Conservation (phyloP, 2,329 filamentous ascomycete species). For the Curvularia lunata region DNA sequence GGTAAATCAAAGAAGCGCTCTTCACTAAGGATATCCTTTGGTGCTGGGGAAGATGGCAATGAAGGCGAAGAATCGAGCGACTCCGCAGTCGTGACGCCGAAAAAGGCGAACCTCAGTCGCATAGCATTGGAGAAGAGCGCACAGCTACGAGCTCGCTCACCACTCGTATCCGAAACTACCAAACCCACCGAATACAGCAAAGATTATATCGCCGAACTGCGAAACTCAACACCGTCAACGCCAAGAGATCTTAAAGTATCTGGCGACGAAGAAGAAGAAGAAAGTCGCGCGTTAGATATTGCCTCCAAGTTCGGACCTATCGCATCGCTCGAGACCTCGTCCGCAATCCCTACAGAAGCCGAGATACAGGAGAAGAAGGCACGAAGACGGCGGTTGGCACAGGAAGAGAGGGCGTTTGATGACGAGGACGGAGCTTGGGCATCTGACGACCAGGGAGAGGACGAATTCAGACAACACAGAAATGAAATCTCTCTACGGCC, state of each 20-base stretch:
- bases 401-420: constrained; percentile 67
- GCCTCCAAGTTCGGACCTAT: constrained; percentile 62
- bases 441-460: constrained; percentile 48
- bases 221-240: constrained; percentile 82
- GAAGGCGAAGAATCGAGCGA: constrained; percentile 58
- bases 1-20: constrained; percentile 72
- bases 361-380: constrained; percentile 93
- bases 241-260: constrained; percentile 65
- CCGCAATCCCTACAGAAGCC: constrained; percentile 75
- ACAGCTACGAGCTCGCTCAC: constrained; percentile 61
- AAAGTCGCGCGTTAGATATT: constrained; percentile 55
- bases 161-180: constrained; percentile 58
- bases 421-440: constrained; percentile 53
- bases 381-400: constrained; percentile 79
- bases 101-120: constrained; percentile 67
- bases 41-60: constrained; percentile 61
- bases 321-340: constrained; percentile 49
- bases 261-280: constrained; percentile 52
- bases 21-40: constrained; percentile 78
- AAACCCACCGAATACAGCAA: constrained; percentile 73
- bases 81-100: constrained; percentile 65
- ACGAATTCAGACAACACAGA: constrained; percentile 48
- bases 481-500: constrained; percentile 58
- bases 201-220: constrained; percentile 84
- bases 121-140: constrained; percentile 72